Evolutionary conservation across 345 rosid genomes (phyloP).

Genomic region (Euphorbia pulcherrima): DNA sequence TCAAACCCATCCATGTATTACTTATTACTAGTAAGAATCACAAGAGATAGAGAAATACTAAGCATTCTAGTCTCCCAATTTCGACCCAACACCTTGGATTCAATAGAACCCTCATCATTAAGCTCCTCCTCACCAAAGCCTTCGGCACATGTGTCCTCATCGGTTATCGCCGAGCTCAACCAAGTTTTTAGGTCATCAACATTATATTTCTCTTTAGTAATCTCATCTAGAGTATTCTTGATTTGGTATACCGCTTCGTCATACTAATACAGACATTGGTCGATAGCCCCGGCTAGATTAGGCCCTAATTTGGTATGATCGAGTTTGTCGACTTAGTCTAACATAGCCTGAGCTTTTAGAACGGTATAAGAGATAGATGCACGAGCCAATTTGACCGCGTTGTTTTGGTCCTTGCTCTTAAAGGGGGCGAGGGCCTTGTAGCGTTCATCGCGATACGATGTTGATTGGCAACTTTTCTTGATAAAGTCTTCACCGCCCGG

Average conservation of each 20-base stretch:
- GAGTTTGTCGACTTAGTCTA: slow-evolving; percentile 25
- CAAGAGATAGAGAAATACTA: slow-evolving; percentile 29
- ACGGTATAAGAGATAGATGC: too few relatives aligned
- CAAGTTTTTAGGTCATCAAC: slow-evolving; percentile 46
- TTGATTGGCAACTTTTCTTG: slow-evolving; percentile 46
- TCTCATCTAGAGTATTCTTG: slow-evolving; percentile 42
- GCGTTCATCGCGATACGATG: slow-evolving; percentile 53
- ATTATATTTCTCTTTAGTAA: slow-evolving; percentile 35
- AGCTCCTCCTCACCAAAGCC: slow-evolving; percentile 49
- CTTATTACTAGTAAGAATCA: too few relatives aligned
- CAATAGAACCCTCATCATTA: slow-evolving; percentile 33
- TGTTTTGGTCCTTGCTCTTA: slow-evolving; percentile 41
- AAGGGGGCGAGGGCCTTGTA: slow-evolving; percentile 46
- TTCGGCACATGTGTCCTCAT: slow-evolving; percentile 62
- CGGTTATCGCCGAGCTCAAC: slow-evolving; percentile 64
- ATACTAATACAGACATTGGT: too few relatives aligned
- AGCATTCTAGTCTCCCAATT: slow-evolving; percentile 32
- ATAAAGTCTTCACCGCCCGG: slow-evolving; percentile 39
- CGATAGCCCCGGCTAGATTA: too few relatives aligned
- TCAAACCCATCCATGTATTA: too few relatives aligned
- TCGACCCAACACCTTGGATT: slow-evolving; percentile 37
- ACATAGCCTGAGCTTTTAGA: slow-evolving; percentile 45
- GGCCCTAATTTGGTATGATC: too few relatives aligned
- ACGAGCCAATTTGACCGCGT: not conserved
- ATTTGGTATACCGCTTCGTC: slow-evolving; percentile 31